These are phyloP conservation scores for Lumnitzera racemosa DNA, from an alignment of 345 rosid species.

Conservation along the genomic window DNA sequence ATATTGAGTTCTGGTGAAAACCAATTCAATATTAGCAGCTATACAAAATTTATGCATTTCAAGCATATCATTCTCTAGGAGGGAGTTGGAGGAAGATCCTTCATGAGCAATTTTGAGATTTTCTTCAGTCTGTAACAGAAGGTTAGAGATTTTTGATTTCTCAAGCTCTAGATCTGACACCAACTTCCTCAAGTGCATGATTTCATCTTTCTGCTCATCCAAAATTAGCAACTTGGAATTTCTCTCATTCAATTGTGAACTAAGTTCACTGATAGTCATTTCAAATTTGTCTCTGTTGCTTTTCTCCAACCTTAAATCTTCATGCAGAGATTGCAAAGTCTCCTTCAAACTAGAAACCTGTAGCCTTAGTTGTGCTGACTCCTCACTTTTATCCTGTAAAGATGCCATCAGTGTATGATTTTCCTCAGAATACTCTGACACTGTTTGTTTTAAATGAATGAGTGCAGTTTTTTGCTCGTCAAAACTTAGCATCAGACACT, in stretches of 20 bases:
- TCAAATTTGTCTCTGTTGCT: slow-evolving; percentile 34
- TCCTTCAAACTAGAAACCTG: slow-evolving; percentile 9
- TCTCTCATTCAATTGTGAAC: slow-evolving; percentile 45
- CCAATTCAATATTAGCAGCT: slow-evolving; percentile 44
- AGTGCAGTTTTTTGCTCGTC: no score
- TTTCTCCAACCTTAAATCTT: slow-evolving; percentile 47
- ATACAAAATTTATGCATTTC: slow-evolving; percentile 47
- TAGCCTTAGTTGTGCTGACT: slow-evolving; percentile 6
- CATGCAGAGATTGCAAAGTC: slow-evolving; percentile 19
- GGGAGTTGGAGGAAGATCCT: slow-evolving; percentile 35
- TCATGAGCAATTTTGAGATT: slow-evolving; percentile 32
- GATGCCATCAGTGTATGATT: no score
- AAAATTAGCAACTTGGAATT: slow-evolving; percentile 38
- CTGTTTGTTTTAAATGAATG: no score
- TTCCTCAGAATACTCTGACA: no score
- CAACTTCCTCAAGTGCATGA: slow-evolving; percentile 46
- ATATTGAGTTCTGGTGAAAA: slow-evolving; percentile 46
- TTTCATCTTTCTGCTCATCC: slow-evolving; percentile 47
- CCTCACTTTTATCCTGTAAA: slow-evolving; percentile 2
- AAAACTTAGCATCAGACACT: no score
- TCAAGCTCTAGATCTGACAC: slow-evolving; percentile 54
- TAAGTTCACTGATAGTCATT: slow-evolving; percentile 36
- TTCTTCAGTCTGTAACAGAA: slow-evolving; percentile 44
- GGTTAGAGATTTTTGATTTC: slow-evolving; percentile 33
- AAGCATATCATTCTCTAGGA: slow-evolving; percentile 53